A percentile compares a stretch with the other conserved stretches of the same genome.
These are phyloP conservation scores for Teunomyces lycoperdinae DNA, from an alignment of 805 yeast species.

Conservation along the genomic window DNA sequence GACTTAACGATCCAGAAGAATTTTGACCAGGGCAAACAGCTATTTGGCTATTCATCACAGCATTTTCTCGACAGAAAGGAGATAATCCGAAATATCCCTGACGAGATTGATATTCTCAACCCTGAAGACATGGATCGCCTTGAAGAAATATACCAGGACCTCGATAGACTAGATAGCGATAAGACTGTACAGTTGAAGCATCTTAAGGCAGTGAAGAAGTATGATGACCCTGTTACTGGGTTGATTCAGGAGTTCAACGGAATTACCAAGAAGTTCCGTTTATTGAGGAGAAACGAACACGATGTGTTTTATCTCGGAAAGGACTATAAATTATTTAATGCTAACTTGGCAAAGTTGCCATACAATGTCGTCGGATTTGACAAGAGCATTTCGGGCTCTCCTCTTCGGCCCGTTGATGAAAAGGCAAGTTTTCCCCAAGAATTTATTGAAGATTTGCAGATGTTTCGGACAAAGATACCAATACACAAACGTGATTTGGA, in stretches of 20 bases:
- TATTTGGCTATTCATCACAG: slow-evolving; percentile 30
- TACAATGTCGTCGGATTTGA: slow-evolving; percentile 44
- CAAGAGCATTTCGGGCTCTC: slow-evolving; percentile 36
- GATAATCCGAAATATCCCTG: slow-evolving; percentile 31
- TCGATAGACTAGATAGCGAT: slow-evolving; percentile 35
- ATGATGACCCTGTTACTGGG: slow-evolving; percentile 28
- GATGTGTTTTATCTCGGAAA: slow-evolving; percentile 25
- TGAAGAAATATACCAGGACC: slow-evolving; percentile 28
- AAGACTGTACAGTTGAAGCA: slow-evolving; percentile 36
- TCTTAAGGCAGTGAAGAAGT: slow-evolving; percentile 30
- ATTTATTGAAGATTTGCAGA: slow-evolving; percentile 36
- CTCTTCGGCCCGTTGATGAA: slow-evolving; percentile 22
- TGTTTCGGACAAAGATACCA: slow-evolving; percentile 25
- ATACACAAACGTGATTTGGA: slow-evolving; percentile 37
- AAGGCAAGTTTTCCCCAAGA: slow-evolving; percentile 36
- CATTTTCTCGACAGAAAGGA: slow-evolving; percentile 34
- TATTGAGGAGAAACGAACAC: slow-evolving; percentile 34
- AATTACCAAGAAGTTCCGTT: slow-evolving; percentile 33
- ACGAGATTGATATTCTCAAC: slow-evolving; percentile 32
- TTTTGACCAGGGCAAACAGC: slow-evolving; percentile 34
- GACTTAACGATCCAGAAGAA: slow-evolving; percentile 34
- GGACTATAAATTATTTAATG: slow-evolving; percentile 28
- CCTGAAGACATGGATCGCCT: slow-evolving; percentile 27
- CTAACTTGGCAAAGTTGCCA: slow-evolving; percentile 27
- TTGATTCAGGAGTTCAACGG: slow-evolving; percentile 35